Evolutionary conservation across 129 eudicot genomes (phyloP).

Genomic region (Dittrichia graveolens): DNA sequence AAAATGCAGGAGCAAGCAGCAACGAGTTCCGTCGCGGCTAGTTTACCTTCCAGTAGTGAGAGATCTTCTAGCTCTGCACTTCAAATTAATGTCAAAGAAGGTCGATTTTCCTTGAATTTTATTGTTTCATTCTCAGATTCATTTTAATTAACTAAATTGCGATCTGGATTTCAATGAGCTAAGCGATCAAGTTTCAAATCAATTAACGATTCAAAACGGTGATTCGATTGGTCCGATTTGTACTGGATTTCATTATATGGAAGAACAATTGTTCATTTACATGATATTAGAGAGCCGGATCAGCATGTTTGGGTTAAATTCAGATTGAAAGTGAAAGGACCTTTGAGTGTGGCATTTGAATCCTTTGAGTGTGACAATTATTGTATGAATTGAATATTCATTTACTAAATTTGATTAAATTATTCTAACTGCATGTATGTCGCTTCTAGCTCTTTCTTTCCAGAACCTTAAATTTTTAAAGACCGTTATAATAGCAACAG

Average conservation of each 20-base stretch:
- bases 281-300: neutral
- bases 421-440: neutral
- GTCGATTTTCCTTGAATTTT: slow-evolving; percentile 26
- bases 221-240: neutral
- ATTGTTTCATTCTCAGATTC: neutral
- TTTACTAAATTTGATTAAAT: neutral
- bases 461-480: too few species aligned
- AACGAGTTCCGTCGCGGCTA: slow-evolving; percentile 78
- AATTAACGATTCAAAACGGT: neutral
- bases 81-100: slow-evolving; percentile 83
- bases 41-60: slow-evolving; percentile 89
- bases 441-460: neutral
- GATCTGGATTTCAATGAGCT: neutral
- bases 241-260: neutral
- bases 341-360: neutral
- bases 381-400: neutral
- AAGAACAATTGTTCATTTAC: neutral
- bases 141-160: neutral
- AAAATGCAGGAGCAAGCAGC: slow-evolving; percentile 91
- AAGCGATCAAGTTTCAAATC: neutral
- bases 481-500: too few species aligned
- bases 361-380: slow-evolving; percentile 21
- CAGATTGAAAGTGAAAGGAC: slow-evolving; percentile 1
- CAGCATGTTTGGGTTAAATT: neutral
- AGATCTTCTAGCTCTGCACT: slow-evolving; percentile 96